Base-by-base conservation (phyloP, 345 rosid species). In the Geranium rotundifolium region DNA sequence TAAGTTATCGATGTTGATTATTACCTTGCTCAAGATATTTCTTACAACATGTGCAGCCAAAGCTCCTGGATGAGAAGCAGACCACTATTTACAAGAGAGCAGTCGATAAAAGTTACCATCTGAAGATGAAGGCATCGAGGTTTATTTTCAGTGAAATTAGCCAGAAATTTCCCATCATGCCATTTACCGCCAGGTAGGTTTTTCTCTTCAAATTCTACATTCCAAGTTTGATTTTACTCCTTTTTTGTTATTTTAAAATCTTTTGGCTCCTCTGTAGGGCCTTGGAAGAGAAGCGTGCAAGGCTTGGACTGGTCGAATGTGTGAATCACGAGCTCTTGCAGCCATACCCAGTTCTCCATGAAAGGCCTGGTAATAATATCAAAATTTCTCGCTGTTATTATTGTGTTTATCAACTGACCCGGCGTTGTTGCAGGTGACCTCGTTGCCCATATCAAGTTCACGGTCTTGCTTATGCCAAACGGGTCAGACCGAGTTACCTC, bases 81-180 rank as follows among this genome's bases (percentile, higher is more conserved):
- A 95, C 99, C 1, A 95, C 97, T 46, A 68, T 95, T 61, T 95
- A 95, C 68, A 95, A 84, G 81, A 90, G 90, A 73, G 97, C 95
- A 17, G 92, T 82, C 56, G 81, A 78, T 80, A 81, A 78, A 74
- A 86, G 71, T 63, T 95, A 95, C 79, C 96, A 88, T 73, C 78
- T 95, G 77, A 95, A 90, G 70, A 88, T 95, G 99, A 95, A 90
- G 79, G 89, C 99, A 54, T 95, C 99, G 63, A 81, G 99, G 76
- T 95, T 95, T 78, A 88, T 88, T 70, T 81, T 90, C 76, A 90
- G 97, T 65, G 99, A 95, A 77, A 86, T 95, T 60, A 86, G 62
- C 58, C 90, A 90, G 74, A 90, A 79, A 41, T 88, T 81, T 56
- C 85, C 93, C 4, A 83, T 79, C 63, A 82, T 95, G 90, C 97